These are phyloP conservation scores for Orbilia quercus DNA, from an alignment of 2,329 filamentous ascomycete genomes.

Conservation along the genomic window DNA sequence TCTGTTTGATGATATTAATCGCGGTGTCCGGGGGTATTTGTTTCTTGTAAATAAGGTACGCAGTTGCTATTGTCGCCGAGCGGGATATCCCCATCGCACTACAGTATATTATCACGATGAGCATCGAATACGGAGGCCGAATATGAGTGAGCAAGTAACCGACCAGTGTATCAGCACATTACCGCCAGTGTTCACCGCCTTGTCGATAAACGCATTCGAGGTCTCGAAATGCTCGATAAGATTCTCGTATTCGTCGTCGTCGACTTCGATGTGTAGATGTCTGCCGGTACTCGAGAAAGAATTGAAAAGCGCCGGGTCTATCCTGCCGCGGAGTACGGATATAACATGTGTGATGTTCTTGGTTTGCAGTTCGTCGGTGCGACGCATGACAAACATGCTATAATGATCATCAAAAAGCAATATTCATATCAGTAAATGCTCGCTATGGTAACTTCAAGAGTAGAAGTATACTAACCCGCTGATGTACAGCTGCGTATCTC, in stretches of 20 bases:
- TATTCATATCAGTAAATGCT: too few relatives aligned
- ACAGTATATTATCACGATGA: slow-evolving; percentile 70
- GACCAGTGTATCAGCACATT: slow-evolving; percentile 76
- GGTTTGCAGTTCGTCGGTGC: slow-evolving; percentile 75
- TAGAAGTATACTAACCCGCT: slow-evolving; percentile 72
- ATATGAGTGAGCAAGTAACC: neutral
- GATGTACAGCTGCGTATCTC: slow-evolving; percentile 78
- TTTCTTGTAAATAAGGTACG: slow-evolving; percentile 81
- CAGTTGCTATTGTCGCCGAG: slow-evolving; percentile 83
- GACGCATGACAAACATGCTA: slow-evolving; percentile 82
- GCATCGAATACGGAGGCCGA: neutral
- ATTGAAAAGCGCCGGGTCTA: slow-evolving; percentile 70
- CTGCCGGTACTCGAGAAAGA: slow-evolving; percentile 67
- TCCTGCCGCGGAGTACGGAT: slow-evolving; percentile 77
- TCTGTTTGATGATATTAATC: slow-evolving; percentile 75
- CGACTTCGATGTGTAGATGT: slow-evolving; percentile 83
- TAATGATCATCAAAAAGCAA: too few relatives aligned
- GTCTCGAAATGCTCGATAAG: slow-evolving; percentile 81
- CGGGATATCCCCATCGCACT: slow-evolving; percentile 97
- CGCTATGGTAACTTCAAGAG: neutral
- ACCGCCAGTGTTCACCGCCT: slow-evolving; percentile 72
- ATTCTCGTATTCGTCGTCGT: slow-evolving; percentile 91
- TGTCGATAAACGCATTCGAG: slow-evolving; percentile 84
- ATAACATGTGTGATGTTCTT: slow-evolving; percentile 88
- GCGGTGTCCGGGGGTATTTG: slow-evolving; percentile 69